phyloP scores from a whole-genome alignment of 2,329 filamentous ascomycete species.

The Botrytis paeoniae region DNA sequence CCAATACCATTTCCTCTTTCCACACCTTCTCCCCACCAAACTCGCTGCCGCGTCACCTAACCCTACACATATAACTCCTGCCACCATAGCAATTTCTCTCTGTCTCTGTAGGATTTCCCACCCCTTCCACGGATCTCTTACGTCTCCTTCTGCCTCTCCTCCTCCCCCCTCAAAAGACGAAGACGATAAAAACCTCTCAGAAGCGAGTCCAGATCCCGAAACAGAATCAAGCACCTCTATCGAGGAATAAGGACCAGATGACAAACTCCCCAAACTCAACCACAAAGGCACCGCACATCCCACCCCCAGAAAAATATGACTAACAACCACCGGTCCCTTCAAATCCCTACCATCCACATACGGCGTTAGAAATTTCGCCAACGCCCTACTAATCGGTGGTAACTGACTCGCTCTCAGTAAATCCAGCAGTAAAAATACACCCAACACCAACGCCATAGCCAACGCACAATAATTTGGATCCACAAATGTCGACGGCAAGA shows the following conservation, averaged over 20 bases:
- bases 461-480: conserved; percentile 82
- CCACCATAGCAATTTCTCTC: conserved; percentile 83
- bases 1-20: conserved; percentile 91
- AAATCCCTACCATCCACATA: conserved; percentile 95
- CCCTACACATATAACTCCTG: conserved; percentile 90
- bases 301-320: conserved; percentile 91
- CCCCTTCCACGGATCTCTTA: conserved; percentile 55
- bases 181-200: neutral
- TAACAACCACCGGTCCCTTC: conserved; percentile 89
- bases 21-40: conserved; percentile 82
- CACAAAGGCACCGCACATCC: conserved; percentile 94
- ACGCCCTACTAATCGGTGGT: conserved; percentile 79
- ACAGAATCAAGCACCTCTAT: conserved; percentile 37
- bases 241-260: conserved; percentile 37
- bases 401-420: conserved; percentile 87
- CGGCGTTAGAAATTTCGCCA: conserved; percentile 83
- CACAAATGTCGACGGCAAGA: conserved; percentile 80
- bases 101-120: conserved; percentile 71
- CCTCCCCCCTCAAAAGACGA: too few species aligned
- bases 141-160: too few species aligned
- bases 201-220: conserved; percentile 2
- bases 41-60: conserved; percentile 93
- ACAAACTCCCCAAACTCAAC: conserved; percentile 73
- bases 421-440: conserved; percentile 84
- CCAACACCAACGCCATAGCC: conserved; percentile 74